These are phyloP conservation scores for Gnetum montanum DNA, from an alignment of 75 land plant species.

Conservation along the genomic window DNA sequence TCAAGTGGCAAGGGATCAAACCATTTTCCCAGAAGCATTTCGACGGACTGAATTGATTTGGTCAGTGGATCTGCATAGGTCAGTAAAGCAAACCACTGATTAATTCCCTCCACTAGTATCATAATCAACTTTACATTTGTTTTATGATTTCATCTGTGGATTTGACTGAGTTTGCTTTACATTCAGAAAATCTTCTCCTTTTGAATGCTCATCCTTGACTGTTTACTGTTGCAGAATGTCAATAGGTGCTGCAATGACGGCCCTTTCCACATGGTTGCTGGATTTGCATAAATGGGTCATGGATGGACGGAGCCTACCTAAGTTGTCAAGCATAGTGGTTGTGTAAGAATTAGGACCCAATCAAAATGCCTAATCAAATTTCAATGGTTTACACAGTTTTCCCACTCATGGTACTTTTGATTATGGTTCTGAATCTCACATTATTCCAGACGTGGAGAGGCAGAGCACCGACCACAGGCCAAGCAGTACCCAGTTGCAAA, in stretches of 20 bases:
- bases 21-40: conserved; percentile 66
- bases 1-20: conserved; percentile 60
- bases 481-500: conserved; percentile 56
- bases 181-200: neutral
- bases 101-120: neutral
- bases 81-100: conserved; percentile 1
- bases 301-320: conserved; percentile 59
- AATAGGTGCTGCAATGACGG: conserved; percentile 68
- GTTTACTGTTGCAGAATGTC: conserved; percentile 72
- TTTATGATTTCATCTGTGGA: neutral
- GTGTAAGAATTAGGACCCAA: conserved; percentile 59
- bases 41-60: conserved; percentile 58
- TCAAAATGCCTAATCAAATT: neutral
- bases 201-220: neutral
- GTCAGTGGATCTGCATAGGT: conserved; percentile 96
- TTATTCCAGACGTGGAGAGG: conserved; percentile 45
- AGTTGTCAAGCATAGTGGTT: conserved; percentile 57
- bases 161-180: neutral
- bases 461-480: conserved; percentile 32
- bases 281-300: conserved; percentile 32
- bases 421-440: neutral
- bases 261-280: conserved; percentile 68
- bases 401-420: neutral
- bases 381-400: neutral
- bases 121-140: neutral